These are phyloP conservation scores for Saccharomyces hybrid DNA, from an alignment of 1,139 yeast species.

Conservation along the genomic window DNA sequence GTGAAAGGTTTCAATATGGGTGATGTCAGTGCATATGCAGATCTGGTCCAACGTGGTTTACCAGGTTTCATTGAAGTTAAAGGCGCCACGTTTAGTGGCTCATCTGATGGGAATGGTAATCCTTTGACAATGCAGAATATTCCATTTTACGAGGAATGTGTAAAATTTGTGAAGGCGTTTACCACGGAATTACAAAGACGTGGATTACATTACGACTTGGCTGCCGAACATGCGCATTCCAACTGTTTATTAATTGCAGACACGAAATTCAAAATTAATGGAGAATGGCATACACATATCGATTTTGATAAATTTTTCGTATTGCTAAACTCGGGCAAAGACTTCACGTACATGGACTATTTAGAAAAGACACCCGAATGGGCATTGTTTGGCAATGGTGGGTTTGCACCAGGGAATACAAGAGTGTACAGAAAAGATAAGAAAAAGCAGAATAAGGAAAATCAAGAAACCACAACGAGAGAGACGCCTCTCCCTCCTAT, in stretches of 20 bases:
- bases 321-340: slow-evolving; percentile 52
- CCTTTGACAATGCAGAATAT: slow-evolving; percentile 92
- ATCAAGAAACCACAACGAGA: background rate
- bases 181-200: slow-evolving; percentile 51
- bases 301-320: slow-evolving; percentile 73
- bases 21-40: slow-evolving; percentile 81
- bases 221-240: slow-evolving; percentile 94
- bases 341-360: slow-evolving; percentile 75
- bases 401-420: slow-evolving; percentile 81
- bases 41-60: slow-evolving; percentile 68
- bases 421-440: slow-evolving; percentile 62
- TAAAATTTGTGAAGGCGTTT: slow-evolving; percentile 57
- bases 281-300: slow-evolving; percentile 83
- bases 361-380: slow-evolving; percentile 75
- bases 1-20: slow-evolving; percentile 89
- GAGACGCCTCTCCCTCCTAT: background rate
- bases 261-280: slow-evolving; percentile 57
- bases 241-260: slow-evolving; percentile 86
- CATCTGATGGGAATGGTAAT: slow-evolving; percentile 70
- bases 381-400: slow-evolving; percentile 92
- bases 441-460: slow-evolving; percentile 19
- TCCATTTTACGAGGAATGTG: slow-evolving; percentile 89
- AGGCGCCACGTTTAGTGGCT: slow-evolving; percentile 93
- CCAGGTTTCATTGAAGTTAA: slow-evolving; percentile 90
- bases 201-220: slow-evolving; percentile 68